Conservation (phyloP, 768 basidiomycete genomes). For the Tylopilus plumbeoviolaceoides region DNA sequence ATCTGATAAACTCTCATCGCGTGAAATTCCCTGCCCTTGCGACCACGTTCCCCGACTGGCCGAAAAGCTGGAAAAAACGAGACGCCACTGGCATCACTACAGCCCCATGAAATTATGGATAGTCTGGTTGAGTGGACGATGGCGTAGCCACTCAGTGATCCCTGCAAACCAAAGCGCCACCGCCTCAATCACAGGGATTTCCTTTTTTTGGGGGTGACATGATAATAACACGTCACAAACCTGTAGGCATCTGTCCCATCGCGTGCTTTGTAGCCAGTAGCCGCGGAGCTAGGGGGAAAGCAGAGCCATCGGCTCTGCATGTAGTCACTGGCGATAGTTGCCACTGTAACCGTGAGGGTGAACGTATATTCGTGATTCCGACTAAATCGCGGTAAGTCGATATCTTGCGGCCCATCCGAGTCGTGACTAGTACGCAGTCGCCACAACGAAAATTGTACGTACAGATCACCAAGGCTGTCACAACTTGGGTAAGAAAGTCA, state of each 20-base stretch:
- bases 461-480: not conserved
- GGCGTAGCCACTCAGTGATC: not conserved
- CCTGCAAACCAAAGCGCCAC: not conserved
- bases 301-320: too few species aligned
- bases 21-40: not conserved
- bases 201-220: too few species aligned
- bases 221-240: too few species aligned
- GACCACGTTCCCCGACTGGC: not conserved
- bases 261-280: too few species aligned
- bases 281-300: too few species aligned
- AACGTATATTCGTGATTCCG: too few species aligned
- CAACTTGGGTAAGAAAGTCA: not conserved
- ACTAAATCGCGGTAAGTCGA: too few species aligned
- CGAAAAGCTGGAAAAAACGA: not conserved
- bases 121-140: not conserved
- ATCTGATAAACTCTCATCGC: not conserved
- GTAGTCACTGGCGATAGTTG: too few species aligned
- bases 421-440: not conserved
- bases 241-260: too few species aligned
- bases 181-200: not conserved
- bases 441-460: slow-evolving; percentile 12
- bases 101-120: not conserved
- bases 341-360: too few species aligned
- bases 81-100: not conserved
- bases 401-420: too few species aligned